Base-by-base conservation (phyloP, 805 yeast genomes). In the Yarrowia sp. region DNA sequence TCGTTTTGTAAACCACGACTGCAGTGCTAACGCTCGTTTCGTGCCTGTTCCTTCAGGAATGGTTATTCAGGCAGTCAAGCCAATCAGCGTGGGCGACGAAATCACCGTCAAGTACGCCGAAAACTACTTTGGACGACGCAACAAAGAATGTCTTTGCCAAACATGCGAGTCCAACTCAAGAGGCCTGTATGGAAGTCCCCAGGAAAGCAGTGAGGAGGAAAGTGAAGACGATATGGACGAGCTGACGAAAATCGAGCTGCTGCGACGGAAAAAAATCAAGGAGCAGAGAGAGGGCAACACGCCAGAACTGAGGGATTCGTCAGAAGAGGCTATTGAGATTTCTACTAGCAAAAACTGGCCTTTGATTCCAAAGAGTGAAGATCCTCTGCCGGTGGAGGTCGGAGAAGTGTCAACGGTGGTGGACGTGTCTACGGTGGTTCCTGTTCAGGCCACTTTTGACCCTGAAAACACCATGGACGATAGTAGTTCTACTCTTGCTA, bases 1-100 rank as follows among this genome's bases (percentile, higher is more conserved):
- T 13, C 71, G 84, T 42, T 81, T 81, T 67, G 78, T 81, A 8
- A 81, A 81, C 68, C 84, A 81, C 68, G 80, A 80, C 68, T 81
- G 84, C 68, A 67, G 74, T n/a, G 76, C 81, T 4, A 81, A 81
- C 68, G 74, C 80, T 1, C 71, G 71, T 42, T 80, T 81, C 66
- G 67, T 71, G 4, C 69, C 78, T 3, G 65, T 67, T 0, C 70
- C 72, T 11, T 64, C 58, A 32, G 75, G 71, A 8, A 73, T 81
- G 72, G 69, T 70, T 22, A 71, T 81, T 5, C 67, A 71, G 6
- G 77, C 83, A 1, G 66, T 66, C 1, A 72, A 77, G 33, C 71
- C 67, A 8, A 81, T 81, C 18, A 58, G 70, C 0, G 69, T 74
- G 3, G 83, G 83, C n/a, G 82, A 81, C 68, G 83, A 81, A 68